Percentiles rank a stretch among this genome's conserved stretches.
Evolutionary conservation across 1,284 basidiomycete species (phyloP).

Genomic region (Trichosporon ovoides): DNA sequence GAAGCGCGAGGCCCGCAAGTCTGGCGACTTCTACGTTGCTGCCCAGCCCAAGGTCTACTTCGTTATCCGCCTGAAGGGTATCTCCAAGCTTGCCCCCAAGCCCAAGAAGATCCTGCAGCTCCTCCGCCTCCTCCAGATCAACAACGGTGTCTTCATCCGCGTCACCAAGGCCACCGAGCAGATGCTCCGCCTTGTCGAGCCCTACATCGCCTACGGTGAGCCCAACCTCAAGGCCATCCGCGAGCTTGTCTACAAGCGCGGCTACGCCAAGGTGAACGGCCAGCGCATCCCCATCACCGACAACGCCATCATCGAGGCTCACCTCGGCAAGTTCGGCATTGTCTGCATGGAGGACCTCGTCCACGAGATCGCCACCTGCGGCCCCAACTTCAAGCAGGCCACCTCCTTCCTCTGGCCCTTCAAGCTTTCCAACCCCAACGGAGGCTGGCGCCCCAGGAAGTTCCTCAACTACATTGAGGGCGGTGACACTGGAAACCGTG

Average conservation of each 20-base stretch:
- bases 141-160: slow-evolving; percentile 98
- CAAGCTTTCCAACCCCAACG: slow-evolving; percentile 98
- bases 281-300: slow-evolving; percentile 93
- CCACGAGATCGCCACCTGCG: slow-evolving; percentile 91
- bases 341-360: slow-evolving; percentile 97
- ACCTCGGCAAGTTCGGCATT: slow-evolving; percentile 92
- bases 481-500: slow-evolving; percentile 90
- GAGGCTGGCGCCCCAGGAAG: slow-evolving; percentile 95
- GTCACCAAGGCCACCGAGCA: slow-evolving; percentile 94
- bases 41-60: slow-evolving; percentile 98
- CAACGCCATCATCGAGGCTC: slow-evolving; percentile 87
- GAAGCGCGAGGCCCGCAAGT: slow-evolving; percentile 84
- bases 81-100: slow-evolving; percentile 99
- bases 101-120: slow-evolving; percentile 98
- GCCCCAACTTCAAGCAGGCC: slow-evolving; percentile 99
- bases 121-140: slow-evolving; percentile 97
- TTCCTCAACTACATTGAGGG: slow-evolving; percentile 92
- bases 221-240: slow-evolving; percentile 92
- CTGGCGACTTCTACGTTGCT: slow-evolving; percentile 95
- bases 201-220: slow-evolving; percentile 92
- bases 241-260: slow-evolving; percentile 98
- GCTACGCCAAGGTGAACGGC: slow-evolving; percentile 97
- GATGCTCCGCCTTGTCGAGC: slow-evolving; percentile 96
- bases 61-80: slow-evolving; percentile 96
- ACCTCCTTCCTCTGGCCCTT: slow-evolving; percentile 98